Percentiles rank a stretch among this genome's conserved stretches.
Evolutionary conservation across 148 eudicot genomes (phyloP).

Genomic region (Silene conica): DNA sequence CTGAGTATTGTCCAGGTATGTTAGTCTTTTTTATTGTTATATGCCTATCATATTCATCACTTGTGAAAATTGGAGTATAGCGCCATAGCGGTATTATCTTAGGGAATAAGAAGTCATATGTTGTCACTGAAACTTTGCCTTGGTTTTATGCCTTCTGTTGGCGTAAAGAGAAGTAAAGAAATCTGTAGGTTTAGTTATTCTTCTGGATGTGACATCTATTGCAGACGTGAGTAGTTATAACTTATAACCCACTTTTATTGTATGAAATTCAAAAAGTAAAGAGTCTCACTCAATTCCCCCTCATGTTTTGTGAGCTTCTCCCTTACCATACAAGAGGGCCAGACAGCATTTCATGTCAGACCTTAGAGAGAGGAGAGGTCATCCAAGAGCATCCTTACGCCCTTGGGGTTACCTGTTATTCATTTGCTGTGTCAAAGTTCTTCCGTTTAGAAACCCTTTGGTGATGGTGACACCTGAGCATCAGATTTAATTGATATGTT

Average conservation of each 20-base stretch:
- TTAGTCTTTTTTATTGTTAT: neutral
- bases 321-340: neutral
- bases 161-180: neutral
- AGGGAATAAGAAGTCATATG: neutral
- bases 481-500: neutral
- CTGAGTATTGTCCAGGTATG: constrained; percentile 92
- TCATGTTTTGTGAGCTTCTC: neutral
- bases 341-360: neutral
- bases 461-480: neutral
- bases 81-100: neutral
- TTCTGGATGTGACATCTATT: neutral
- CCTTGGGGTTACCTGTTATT: neutral
- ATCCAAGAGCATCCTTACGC: neutral
- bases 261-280: neutral
- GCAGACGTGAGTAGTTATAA: neutral
- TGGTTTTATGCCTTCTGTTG: neutral
- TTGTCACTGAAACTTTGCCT: neutral
- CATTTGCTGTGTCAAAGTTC: neutral
- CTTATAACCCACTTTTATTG: neutral
- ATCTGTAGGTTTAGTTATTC: neutral
- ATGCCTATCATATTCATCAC: neutral
- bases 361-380: neutral
- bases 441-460: constrained; percentile 1
- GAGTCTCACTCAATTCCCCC: neutral
- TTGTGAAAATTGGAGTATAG: neutral